Base-by-base conservation (phyloP, 345 rosid genomes). In the Ceriops tagal region DNA sequence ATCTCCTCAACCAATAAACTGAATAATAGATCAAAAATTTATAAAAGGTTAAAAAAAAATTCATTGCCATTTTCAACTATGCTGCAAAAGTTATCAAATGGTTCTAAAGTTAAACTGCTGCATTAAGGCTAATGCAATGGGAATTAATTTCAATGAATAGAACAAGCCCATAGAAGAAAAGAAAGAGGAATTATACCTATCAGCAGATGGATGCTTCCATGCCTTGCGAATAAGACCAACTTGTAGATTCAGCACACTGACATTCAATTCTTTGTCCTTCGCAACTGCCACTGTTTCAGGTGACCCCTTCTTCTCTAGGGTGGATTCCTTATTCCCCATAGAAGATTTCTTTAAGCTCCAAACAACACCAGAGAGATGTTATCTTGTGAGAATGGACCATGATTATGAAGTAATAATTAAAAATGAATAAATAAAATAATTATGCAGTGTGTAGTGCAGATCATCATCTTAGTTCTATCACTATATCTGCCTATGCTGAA, bases 181-280 rank as follows among this genome's bases (percentile, higher is more conserved):
- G 73, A 18, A 64, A 71, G 53, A 34, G 53, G 58, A 69, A 69
- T 71, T 61, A 69, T 83, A 92, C 99, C 97, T 95, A 80, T 95
- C 99, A 7, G 99, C 99, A 18, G 97, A 92, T 15, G 99, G 97
- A 78, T 95, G 99, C 72, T 95, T 95, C 96, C 92, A 88, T 67
- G 96, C 92, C 80, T 91, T 93, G 76, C 88, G 82, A 67, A 91
- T 87, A 47, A 87, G 86, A 68, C 98, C 97, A 74, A 95, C 99
- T 75, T 85, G 95, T 67, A 89, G 80, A 72, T 89, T 89, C 64
- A 91, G 83, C 82, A 93, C 82, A 73, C 97, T 89, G 67, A 93
- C 96, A 80, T 92, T 86, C 65, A 95, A 75, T 80, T 91, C 98
- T 70, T 66, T 78, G 51, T 89, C 97, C 79, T 86, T 86, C 21